These are phyloP conservation scores for Solanum gandarillasii DNA, from an alignment of 257 asterid genomes.

Conservation along the genomic window DNA sequence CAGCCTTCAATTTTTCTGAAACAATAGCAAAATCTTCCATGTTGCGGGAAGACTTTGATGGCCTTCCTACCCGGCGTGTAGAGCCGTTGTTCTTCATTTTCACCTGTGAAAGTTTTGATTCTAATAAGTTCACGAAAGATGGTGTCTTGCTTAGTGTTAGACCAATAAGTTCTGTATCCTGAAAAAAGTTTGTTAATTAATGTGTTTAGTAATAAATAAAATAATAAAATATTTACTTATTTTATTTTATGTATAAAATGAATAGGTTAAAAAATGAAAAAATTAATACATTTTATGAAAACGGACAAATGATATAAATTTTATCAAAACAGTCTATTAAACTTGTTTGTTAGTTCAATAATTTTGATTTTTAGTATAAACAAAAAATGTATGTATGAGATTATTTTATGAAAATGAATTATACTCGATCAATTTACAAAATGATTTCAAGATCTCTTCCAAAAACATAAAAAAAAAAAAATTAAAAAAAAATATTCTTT, in stretches of 20 bases:
- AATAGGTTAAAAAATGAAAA: too few relatives aligned
- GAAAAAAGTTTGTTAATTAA: neutral
- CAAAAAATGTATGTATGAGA: neutral
- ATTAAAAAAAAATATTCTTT: too few relatives aligned
- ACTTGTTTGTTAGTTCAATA: too few relatives aligned
- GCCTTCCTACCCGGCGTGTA: neutral
- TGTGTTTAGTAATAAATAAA: neutral
- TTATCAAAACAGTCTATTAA: too few relatives aligned
- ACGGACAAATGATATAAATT: too few relatives aligned
- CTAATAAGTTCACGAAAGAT: slow-evolving; percentile 30
- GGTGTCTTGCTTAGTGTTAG: slow-evolving; percentile 29
- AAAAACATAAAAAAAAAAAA: too few relatives aligned
- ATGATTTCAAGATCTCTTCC: too few relatives aligned
- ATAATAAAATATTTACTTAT: too few relatives aligned
- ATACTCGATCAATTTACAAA: too few relatives aligned
- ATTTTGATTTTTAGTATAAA: too few relatives aligned
- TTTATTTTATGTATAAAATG: too few relatives aligned
- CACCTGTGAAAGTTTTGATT: neutral
- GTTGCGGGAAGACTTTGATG: neutral
- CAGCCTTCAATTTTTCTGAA: slow-evolving; percentile 49
- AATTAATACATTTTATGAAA: too few relatives aligned
- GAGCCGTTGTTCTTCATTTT: neutral
- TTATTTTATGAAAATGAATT: neutral
- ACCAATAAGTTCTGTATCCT: slow-evolving; percentile 22
- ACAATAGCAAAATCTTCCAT: slow-evolving; percentile 1